Base-by-base conservation (phyloP, 1,284 basidiomycete genomes). In the Ustilago trichophora region DNA sequence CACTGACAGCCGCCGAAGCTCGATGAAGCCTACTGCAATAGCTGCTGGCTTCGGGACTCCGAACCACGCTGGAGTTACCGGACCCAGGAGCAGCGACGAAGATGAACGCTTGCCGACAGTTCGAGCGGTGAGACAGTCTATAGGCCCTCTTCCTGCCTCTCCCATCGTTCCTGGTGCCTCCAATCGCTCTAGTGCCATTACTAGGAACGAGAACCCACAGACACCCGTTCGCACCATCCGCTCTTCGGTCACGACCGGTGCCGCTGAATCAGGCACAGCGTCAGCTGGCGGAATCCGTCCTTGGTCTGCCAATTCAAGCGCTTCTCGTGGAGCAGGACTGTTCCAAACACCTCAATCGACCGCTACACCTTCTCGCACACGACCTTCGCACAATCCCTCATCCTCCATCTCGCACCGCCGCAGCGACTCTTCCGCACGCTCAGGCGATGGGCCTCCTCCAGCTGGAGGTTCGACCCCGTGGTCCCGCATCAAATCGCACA, bases 271-370 rank as follows among this genome's bases (percentile, higher is more conserved):
- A 13, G 45, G 35, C 13, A 12, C 51, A 15, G 22, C 19, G 5
- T 25, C 45, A 2, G 36, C 24, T 13, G 41, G 27, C 16, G 43
- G 36, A 13, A 16, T n/a, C 4, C 38, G 33, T 21, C 52, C 52
- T 8, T 51, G 52, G 52, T 63, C 59, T 24, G 59, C 48, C 18
- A 35, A 16, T 27, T 63, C 59, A 1, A 43, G 16, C n/a, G 42
- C 53, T 6, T 56, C 59, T 44, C 53, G 52, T 7, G 53, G 40
- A 18, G 47, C 34, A 2, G 38, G 25, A 15, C 7, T 16, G 19
- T 63, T 63, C 53, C 53, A 56, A 33, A 56, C 59, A 4, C 49
- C 59, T 9, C 59, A 52, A 40, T 52, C 53, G 4, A 48, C 53
- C 18, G 15, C 35, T 24, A 63, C 53, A 10, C 59, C 59, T 2